phyloP scores from a whole-genome alignment of 805 yeast genomes.

The Metschnikowia cerradonensis region DNA sequence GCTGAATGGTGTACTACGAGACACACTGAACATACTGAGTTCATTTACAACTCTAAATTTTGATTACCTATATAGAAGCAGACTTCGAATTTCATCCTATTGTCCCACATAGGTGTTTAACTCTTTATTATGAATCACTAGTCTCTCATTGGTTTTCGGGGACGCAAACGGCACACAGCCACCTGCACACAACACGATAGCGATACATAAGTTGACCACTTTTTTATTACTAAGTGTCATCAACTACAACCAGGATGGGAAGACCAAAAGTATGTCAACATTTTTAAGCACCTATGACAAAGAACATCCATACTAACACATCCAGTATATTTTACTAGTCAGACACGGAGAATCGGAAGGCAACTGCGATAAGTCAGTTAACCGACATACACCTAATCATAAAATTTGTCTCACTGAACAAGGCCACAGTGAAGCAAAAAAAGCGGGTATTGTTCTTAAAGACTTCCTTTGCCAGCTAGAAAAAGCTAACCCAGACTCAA shows the following conservation, averaged over 20 bases:
- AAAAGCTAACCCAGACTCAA: neutral
- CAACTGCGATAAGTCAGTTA: slow-evolving; percentile 79
- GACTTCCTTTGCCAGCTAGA: slow-evolving; percentile 35
- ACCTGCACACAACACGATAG: neutral
- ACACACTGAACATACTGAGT: neutral
- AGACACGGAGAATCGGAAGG: slow-evolving; percentile 95
- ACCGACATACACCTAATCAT: slow-evolving; percentile 77
- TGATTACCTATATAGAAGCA: too few species aligned
- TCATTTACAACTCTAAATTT: too few species aligned
- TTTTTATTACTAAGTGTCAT: neutral
- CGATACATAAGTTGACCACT: neutral
- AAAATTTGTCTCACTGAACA: slow-evolving; percentile 63
- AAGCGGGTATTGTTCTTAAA: slow-evolving; percentile 55
- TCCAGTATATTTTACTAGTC: slow-evolving; percentile 64
- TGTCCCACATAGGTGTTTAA: too few species aligned
- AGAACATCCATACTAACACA: slow-evolving; percentile 7
- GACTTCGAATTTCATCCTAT: too few species aligned
- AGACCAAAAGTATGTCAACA: slow-evolving; percentile 29
- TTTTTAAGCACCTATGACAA: neutral
- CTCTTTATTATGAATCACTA: neutral
- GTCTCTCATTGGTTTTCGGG: neutral
- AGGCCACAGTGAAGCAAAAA: slow-evolving; percentile 63
- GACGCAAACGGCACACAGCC: neutral
- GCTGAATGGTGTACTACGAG: neutral
- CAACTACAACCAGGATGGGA: slow-evolving; percentile 20